Base-by-base conservation (phyloP, 768 basidiomycete species). In the Rhizopogon vulgaris region DNA sequence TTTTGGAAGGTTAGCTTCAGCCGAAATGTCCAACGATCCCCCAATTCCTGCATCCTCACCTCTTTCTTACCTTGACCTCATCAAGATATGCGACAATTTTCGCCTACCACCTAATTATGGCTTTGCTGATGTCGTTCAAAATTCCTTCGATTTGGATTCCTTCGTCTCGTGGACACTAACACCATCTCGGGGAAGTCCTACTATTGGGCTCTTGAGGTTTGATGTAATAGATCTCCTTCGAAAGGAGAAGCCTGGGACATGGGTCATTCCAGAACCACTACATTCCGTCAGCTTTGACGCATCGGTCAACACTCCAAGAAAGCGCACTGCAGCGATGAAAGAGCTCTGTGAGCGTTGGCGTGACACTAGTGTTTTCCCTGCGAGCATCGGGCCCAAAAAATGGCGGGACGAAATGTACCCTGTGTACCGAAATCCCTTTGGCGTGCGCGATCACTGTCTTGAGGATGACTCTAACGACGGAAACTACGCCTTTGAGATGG, bases 331-430 rank as follows among this genome's bases (percentile, higher is more conserved):
- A 1, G 78, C 73, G 8, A 78, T 92, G 74, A 76, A 73, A 54
- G 80, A 78, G 56, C 66, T 91, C 15, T 88, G 85, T 64, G 81
- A 83, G 63, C 76, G 80, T 40, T 93, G 90, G 90, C 78, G 87
- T 39, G 84, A 87, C 60, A 71, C 65, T 4, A 81, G 76, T 6
- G 60, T 43, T 40, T 89, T 85, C 58, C 60, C 76, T 15, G 78
- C 83, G 48, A 73, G 83, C 28, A 86, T 90, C 64, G 85, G 87
- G 4, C 82, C 80, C 14, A 74, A 67, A 56, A 87, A 93, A 51
- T 97, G 95, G 94, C 74, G 94, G 41, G 73, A 77, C 52, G 96
- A 99, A 73, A 68, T 81, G 63, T 98, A 96, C 62, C 77, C 87
- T 22, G 71, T 88, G 37, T 91, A 89, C 65, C 74, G 74, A 11